These are phyloP conservation scores for Talinum fruticosum DNA, from an alignment of 148 eudicot genomes.

Conservation along the genomic window DNA sequence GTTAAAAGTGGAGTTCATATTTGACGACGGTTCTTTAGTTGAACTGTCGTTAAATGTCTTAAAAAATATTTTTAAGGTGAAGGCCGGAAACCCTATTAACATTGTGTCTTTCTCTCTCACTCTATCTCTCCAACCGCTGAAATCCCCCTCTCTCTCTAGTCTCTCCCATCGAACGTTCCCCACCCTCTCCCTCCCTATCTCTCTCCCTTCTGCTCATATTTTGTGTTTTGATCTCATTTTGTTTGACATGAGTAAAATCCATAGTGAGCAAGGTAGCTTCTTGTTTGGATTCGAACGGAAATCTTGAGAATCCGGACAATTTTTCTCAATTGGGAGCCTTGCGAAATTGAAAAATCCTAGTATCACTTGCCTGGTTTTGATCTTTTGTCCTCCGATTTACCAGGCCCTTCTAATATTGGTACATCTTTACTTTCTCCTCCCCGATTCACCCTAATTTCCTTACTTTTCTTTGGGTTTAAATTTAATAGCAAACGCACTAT, in stretches of 20 bases:
- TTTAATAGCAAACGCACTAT: constrained; percentile 73
- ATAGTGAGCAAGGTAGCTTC: constrained; percentile 54
- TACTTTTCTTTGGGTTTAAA: too few relatives aligned
- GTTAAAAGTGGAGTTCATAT: too few relatives aligned
- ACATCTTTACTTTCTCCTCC: constrained; percentile 14
- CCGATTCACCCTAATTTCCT: too few relatives aligned
- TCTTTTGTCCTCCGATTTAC: constrained; percentile 27
- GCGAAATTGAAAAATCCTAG: constrained; percentile 23
- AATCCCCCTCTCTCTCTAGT: too few relatives aligned
- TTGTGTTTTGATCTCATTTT: neutral
- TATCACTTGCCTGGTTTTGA: constrained; percentile 63
- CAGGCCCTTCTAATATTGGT: constrained; percentile 51
- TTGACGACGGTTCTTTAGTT: too few relatives aligned
- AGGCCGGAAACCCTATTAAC: too few relatives aligned
- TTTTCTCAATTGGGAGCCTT: constrained; percentile 31
- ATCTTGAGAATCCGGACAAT: constrained; percentile 29
- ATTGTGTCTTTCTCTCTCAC: too few relatives aligned
- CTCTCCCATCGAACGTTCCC: too few relatives aligned
- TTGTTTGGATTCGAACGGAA: constrained; percentile 32
- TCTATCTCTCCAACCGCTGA: too few relatives aligned
- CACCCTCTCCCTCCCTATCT: neutral
- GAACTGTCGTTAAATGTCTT: too few relatives aligned
- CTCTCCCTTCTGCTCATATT: neutral
- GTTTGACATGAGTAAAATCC: too few relatives aligned
- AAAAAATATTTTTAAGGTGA: too few relatives aligned